phyloP scores from a whole-genome alignment of 345 rosid genomes.

The Brassica napus region DNA sequence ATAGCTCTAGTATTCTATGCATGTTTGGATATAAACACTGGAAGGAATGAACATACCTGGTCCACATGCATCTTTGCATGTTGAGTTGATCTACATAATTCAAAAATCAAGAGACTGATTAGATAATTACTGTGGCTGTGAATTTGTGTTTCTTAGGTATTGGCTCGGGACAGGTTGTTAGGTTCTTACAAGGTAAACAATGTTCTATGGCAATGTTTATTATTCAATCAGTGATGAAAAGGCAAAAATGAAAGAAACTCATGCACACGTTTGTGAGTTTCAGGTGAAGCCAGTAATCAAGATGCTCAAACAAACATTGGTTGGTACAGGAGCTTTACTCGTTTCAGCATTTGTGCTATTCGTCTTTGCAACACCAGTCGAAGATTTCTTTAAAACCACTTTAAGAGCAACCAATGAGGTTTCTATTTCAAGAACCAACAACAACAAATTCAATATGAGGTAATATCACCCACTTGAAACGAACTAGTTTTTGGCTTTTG shows the following conservation, averaged over 20 bases:
- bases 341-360: constrained; percentile 69
- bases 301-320: constrained; percentile 82
- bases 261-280: not conserved
- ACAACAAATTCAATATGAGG: constrained; percentile 67
- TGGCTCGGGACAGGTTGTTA: constrained; percentile 89
- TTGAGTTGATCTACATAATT: not conserved
- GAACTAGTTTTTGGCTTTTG: not conserved
- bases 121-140: not conserved
- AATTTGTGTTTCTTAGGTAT: constrained; percentile 50
- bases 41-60: not conserved
- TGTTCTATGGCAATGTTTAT: not conserved
- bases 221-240: not conserved
- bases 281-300: constrained; percentile 94
- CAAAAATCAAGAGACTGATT: not conserved
- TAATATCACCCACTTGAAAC: constrained; percentile 31
- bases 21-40: not conserved
- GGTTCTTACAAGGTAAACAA: constrained; percentile 85
- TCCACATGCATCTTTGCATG: not conserved
- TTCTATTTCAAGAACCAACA: constrained; percentile 50
- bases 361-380: constrained; percentile 76
- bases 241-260: not conserved
- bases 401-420: constrained; percentile 43
- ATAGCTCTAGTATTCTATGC: not conserved
- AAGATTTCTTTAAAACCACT: constrained; percentile 58
- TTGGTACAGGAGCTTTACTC: constrained; percentile 77